Evolutionary conservation across 441 rosid species (phyloP), one percentile per base, ranked within the genome.

Genomic region (Hura crepitans): DNA sequence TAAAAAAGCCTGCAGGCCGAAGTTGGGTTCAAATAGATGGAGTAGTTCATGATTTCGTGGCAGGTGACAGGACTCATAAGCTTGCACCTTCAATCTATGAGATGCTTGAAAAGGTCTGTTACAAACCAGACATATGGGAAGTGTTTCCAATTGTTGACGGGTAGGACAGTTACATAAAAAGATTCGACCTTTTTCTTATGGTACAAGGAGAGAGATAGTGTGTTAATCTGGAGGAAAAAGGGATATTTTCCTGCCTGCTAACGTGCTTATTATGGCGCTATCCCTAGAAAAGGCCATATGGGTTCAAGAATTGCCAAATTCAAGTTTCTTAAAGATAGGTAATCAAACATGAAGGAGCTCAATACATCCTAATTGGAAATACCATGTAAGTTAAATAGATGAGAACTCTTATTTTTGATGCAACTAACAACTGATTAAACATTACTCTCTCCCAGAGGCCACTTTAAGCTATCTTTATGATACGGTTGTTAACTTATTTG

Each of bases 1-100:
- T 35, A 20, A 76, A 49, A 39, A 83, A 83, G 80, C 83, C 84
- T 15, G 77, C 78, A 5, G 87, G 84, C 45, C 79, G 71, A 57
- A 87, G 87, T 58, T 79, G 82, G 82, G 78, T 87, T 57, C 84
- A 82, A 64, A 71, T 81, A 39, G 65, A 81, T 57, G 84, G 83
- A 58, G 74, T 57, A 49, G 30, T 81, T 73, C 79, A 78, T 59
- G 81, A 82, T 77, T 82, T 81, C n/a, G 55, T 60, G 46, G 82
- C 80, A 1, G 81, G 80, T 23, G 87, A 81, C 63, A 25, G 5
- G 68, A 75, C 71, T 45, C 72, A 64, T 37, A 75, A 68, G 71
- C 73, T 73, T 33, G 20, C 83, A 2, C 70, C 74, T 66, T 72
- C 64, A 27, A 80, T 78, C 25, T 75, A 80, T 15, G 76, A 75